Conservation (phyloP, 148 eudicot species). For the Silene uniflora region DNA sequence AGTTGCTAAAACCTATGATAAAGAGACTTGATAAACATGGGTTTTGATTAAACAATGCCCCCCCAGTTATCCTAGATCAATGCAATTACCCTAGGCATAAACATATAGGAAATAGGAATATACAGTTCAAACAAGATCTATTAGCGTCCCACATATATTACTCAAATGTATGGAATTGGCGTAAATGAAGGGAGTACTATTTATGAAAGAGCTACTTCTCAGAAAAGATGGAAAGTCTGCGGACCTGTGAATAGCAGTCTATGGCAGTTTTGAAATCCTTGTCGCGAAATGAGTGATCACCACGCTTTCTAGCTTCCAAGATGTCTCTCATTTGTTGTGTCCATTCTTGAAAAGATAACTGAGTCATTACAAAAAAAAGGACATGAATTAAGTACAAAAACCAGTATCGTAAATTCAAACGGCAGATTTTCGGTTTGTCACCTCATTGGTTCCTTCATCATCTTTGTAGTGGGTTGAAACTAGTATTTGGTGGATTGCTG, state of each 20-base stretch:
- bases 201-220: background rate
- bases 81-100: background rate
- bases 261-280: conserved; percentile 87
- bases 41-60: background rate
- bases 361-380: conserved; percentile 11
- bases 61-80: background rate
- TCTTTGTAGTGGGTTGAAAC: conserved; percentile 82
- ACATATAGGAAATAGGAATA: background rate
- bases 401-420: background rate
- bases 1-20: background rate
- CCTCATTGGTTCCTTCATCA: conserved; percentile 95
- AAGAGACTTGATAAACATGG: background rate
- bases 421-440: conserved; percentile 22
- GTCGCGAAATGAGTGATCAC: conserved; percentile 91
- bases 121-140: no score
- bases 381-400: conserved; percentile 6
- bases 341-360: conserved; percentile 99
- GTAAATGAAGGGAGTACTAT: background rate
- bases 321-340: conserved; percentile 97
- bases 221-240: background rate
- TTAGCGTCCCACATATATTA: no score
- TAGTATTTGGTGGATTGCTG: conserved; percentile 89
- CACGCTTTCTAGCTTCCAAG: conserved; percentile 93
- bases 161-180: no score
- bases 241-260: conserved; percentile 97